Evolutionary conservation across 2,329 filamentous ascomycete species (phyloP), one percentile per base, ranked within the genome.

Genomic region (Biscogniauxia mediterranea): DNA sequence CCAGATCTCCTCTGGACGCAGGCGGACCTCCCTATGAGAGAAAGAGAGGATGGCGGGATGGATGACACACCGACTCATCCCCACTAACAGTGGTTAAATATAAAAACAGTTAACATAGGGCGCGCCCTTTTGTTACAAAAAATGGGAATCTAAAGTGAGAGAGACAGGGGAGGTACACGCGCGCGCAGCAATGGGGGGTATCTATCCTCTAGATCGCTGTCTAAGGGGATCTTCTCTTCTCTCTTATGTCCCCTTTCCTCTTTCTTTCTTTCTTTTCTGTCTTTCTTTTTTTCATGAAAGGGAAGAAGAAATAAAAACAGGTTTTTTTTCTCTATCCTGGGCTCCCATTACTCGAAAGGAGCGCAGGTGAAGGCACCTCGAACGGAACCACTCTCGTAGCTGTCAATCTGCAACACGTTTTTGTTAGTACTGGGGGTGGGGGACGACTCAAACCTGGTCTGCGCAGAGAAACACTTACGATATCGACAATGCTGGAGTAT

Each of bases 401-500:
- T 54, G 49, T 71, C 60, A 6, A 70, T 71, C 69, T 71, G 52
- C 8, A 17, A 17, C 32, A 51, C 6, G 49, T 9, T 17, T 9
- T 13, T 55, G 32, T 68, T 59, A 69, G 61, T 25, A 55, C 11
- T 21, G 13, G 13, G 38, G 11, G 17, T 2, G 11, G 13, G 13
- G 38, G 11, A 46, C 13, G 11, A 23, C 25, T 5, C 46, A n/a
- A 46, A 2, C 23, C 6, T 57, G 3, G 28, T 21, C 17, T 52
- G 21, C n/a, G 55, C 17, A 55, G 17, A 50, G 5, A 4, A 20
- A 28, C 7, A 71, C 72, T 73, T 68, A 74, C 72, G 55, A 75
- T 74, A 64, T 75, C 73, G 32, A 62, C 66, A 52, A 75, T 69
- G 55, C 69, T 72, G 5, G 72, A 65, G 58, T 75, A 75, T 28